A percentile compares a stretch with the other conserved stretches of the same genome.
These are phyloP conservation scores for Colletotrichum brevisporum DNA, from an alignment of 2,329 filamentous ascomycete species.

Conservation along the genomic window DNA sequence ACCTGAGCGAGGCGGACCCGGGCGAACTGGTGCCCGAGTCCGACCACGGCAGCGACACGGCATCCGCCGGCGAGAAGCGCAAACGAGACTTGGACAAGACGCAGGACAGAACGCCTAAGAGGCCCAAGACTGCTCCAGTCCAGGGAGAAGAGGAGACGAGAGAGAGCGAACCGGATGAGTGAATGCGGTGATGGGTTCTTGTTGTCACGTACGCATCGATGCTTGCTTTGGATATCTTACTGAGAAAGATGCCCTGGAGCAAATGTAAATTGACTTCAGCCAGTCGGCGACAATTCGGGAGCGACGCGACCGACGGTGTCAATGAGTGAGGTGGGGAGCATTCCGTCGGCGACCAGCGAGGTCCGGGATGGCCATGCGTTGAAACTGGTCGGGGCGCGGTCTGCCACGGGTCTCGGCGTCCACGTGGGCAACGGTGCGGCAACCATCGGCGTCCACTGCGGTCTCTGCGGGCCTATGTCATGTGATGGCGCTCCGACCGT, in stretches of 20 bases:
- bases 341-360: conserved; percentile 3
- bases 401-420: conserved; percentile 12
- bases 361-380: neutral
- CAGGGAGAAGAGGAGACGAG: conserved; percentile 33
- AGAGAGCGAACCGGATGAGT: neutral
- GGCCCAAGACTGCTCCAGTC: conserved; percentile 51
- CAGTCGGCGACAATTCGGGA: no score
- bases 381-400: neutral
- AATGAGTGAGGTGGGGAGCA: no score
- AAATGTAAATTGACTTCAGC: no score
- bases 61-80: conserved; percentile 15
- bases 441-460: conserved; percentile 17
- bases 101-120: conserved; percentile 13
- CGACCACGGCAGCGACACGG: neutral
- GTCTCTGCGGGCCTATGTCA: neutral
- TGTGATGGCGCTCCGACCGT: conserved; percentile 5
- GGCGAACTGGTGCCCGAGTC: conserved; percentile 23
- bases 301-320: no score
- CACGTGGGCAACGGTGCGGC: conserved; percentile 20
- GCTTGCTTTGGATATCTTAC: no score
- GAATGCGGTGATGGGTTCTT: neutral
- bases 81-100: conserved; percentile 15
- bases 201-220: neutral
- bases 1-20: conserved; percentile 22
- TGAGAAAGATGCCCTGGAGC: no score